Evolutionary conservation across 305 asterid genomes (phyloP), one percentile per base, ranked within the genome.

Genomic region (Rubia peregrina): DNA sequence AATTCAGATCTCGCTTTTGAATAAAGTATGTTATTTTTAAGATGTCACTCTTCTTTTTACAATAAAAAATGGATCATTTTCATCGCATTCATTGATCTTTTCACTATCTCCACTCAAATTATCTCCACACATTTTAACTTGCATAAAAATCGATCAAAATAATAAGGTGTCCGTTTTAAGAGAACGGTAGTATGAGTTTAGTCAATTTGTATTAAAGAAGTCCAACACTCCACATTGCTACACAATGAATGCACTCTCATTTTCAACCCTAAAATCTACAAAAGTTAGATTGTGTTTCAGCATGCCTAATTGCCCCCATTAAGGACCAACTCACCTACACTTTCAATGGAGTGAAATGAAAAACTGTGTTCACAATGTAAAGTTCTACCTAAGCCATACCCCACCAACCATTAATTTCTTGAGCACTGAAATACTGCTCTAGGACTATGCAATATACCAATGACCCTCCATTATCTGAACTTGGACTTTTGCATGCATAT

Each of bases 381-480:
- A 60, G 26, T 49, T 43, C 53, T 60, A 68, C 61, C 76, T 24
- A 49, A 63, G 68, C 79, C 48, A 65, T 59, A 17, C 36, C 73
- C 67, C 36, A 62, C 73, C 73, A n/a, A 65, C 66, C 36, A 38
- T 43, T 12, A 38, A 24, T 22, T 33, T 55, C 51, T 69, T 38
- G 56, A 36, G 51, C 69, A 9, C 53, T 57, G 65, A 43, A 48
- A 46, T 14, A 51, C 17, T 7, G 13, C 16, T 59, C 69, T 55
- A 64, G 78, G 64, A 41, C 63, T 68, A 19, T 30, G 9, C 2
- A 14, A 55, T 9, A 44, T 16, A 19, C 12, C 36, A 81, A 69
- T 75, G 80, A 71, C 75, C 78, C 67, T 26, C 78, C 67, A 38
- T 44, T 12, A n/a, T 40, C 71, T 71, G 59, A 77, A 61, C 59